Evolutionary conservation across 1,284 basidiomycete genomes (phyloP).

Genomic region (Pseudozyma tsukubaensis): DNA sequence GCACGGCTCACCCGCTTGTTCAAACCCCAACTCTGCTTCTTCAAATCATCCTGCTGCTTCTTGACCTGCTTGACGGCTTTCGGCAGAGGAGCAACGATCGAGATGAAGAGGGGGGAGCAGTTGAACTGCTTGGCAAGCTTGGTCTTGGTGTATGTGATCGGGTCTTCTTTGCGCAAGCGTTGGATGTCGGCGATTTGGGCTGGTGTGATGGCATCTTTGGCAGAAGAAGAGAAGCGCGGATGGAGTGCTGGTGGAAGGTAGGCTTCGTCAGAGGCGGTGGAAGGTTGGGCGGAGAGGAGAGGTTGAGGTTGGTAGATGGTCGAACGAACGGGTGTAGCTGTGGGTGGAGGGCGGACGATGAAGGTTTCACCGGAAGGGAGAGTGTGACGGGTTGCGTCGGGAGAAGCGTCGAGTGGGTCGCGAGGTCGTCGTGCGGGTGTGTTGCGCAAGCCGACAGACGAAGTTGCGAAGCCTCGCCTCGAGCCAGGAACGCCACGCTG

Average conservation of each 20-base stretch:
- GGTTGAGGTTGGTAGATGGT: constrained; percentile 44
- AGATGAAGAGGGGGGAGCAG: constrained; percentile 59
- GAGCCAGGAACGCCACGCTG: constrained; percentile 19
- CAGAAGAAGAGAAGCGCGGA: constrained; percentile 16
- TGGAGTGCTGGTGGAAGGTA: constrained; percentile 48
- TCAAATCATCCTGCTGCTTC: constrained; percentile 40
- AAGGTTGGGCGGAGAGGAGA: constrained; percentile 37
- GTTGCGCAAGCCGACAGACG: constrained; percentile 48
- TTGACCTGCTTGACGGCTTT: constrained; percentile 48
- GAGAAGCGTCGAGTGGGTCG: constrained; percentile 58
- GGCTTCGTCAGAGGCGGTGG: constrained; percentile 5
- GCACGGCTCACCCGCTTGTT: constrained; percentile 58
- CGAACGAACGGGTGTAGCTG: constrained; percentile 30
- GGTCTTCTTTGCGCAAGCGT: constrained; percentile 52
- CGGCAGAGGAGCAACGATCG: constrained; percentile 60
- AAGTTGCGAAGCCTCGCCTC: constrained; percentile 47
- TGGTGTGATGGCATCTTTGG: constrained; percentile 23
- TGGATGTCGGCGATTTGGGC: constrained; percentile 61
- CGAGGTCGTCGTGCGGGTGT: constrained; percentile 61
- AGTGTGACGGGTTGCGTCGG: constrained; percentile 53
- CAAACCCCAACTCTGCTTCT: constrained; percentile 55
- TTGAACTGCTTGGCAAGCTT: constrained; percentile 57
- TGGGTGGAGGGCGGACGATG: constrained; percentile 62
- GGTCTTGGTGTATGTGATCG: constrained; percentile 49
- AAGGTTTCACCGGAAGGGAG: constrained; percentile 61